A percentile compares a stretch with the other conserved stretches of the same genome.
These are phyloP conservation scores for Cyberlindnera misumaiensis DNA, from an alignment of 805 yeast genomes.

Conservation along the genomic window DNA sequence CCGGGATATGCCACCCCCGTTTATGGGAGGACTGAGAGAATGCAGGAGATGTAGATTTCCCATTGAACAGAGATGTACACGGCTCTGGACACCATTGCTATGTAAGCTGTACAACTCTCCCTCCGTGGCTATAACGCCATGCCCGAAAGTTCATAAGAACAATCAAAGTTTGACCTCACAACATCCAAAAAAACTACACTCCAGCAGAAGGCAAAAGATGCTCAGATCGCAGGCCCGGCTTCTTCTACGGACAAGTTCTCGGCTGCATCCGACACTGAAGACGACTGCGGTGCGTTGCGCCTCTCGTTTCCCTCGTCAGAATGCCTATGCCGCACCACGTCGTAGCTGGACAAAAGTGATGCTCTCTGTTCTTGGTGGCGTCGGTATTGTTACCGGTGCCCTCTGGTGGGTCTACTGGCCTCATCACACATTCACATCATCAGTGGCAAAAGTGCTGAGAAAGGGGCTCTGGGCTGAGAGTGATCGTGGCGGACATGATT, in stretches of 20 bases:
- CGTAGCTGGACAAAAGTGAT: conserved; percentile 15
- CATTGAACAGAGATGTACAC: too few relatives aligned
- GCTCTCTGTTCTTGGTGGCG: conserved; percentile 17
- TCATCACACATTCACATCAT: conserved; percentile 56
- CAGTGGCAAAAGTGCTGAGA: conserved; percentile 66
- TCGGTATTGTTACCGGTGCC: conserved; percentile 21
- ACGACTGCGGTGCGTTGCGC: conserved; percentile 3
- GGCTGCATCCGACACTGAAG: not conserved
- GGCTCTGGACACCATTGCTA: too few relatives aligned
- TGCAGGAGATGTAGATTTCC: too few relatives aligned
- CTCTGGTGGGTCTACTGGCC: conserved; percentile 51
- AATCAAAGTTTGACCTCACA: too few relatives aligned
- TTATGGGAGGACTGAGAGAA: too few relatives aligned
- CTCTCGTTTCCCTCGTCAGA: conserved; percentile 9
- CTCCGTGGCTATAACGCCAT: too few relatives aligned
- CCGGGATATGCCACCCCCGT: too few relatives aligned
- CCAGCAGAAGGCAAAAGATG: too few relatives aligned
- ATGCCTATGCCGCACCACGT: conserved; percentile 3
- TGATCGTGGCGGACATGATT: conserved; percentile 50
- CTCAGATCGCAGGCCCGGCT: not conserved
- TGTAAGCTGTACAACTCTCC: too few relatives aligned
- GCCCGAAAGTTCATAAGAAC: too few relatives aligned
- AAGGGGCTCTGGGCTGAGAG: conserved; percentile 82
- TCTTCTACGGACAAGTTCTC: not conserved
- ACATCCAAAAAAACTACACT: too few relatives aligned